Evolutionary conservation across 768 basidiomycete species (phyloP), one percentile per base, ranked within the genome.

Genomic region (Cystofilobasidium ferigula): DNA sequence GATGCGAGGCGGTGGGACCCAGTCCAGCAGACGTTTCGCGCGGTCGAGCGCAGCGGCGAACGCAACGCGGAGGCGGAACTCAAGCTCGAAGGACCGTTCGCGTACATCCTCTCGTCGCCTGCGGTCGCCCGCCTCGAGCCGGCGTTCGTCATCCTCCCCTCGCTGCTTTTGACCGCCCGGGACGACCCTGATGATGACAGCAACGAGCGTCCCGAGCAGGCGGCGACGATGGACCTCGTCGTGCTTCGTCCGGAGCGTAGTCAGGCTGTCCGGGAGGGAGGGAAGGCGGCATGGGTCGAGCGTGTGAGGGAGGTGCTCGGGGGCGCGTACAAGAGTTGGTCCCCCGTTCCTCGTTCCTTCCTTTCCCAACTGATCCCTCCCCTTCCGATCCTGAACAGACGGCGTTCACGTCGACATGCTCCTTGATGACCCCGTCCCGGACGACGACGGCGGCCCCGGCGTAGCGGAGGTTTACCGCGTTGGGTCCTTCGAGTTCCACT

Each of bases 91-190:
- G 93, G 90, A 2, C 90, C 90, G 6, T 95, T 93, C 72, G 79
- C 81, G 32, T 98, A 97, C 76, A 88, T 95, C 74, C 76, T 92
- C 30, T 83, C 86, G 12, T 86, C 87, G 0, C 80, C 86, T 61
- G 88, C 90, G 68, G 87, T 87, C 48, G 88, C 90, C 76, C 81
- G 94, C 16, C 79, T 98, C 69, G 94, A 98, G 75, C 83, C 87
- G 6, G 74, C 78, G 16, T 94, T 97, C 74, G 80, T 83, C 66
- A 87, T 95, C 66, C 79, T 83, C 20, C 89, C 93, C 20, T 80
- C 84, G 58, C 75, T 80, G 9, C 79, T 79, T 42, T 74, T 75
- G 2, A 76, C 79, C 32, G 81, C 83, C 3, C n/a, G n/a, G n/a
- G n/a, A n/a, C n/a, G n/a, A n/a, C n/a, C n/a, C n/a, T n/a, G n/a